A percentile compares a stretch with the other conserved stretches of the same genome.
These are phyloP conservation scores for Medicago truncatula DNA, from an alignment of 306 rosid species.

Conservation along the genomic window DNA sequence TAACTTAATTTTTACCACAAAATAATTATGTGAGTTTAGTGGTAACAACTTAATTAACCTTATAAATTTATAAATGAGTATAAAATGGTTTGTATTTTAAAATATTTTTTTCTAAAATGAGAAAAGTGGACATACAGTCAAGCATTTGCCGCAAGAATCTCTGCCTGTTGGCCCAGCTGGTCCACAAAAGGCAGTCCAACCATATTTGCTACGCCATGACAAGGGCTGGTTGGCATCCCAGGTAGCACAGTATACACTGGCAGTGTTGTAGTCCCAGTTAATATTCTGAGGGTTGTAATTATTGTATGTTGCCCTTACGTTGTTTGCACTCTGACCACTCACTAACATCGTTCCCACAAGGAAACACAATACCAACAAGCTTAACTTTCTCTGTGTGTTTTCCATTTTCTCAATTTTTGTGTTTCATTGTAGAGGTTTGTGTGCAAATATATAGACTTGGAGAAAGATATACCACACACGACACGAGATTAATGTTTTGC, in stretches of 20 bases:
- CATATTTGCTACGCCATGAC: conserved; percentile 2
- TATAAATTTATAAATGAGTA: too few species aligned
- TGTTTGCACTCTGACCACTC: conserved; percentile 44
- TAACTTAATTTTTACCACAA: too few species aligned
- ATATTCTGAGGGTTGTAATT: conserved; percentile 61
- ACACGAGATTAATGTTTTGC: background rate
- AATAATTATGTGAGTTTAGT: too few species aligned
- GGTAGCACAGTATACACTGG: background rate
- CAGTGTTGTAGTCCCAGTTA: conserved; percentile 50
- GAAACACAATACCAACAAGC: conserved; percentile 11
- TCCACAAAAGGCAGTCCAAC: conserved; percentile 22
- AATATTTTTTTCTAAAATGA: too few species aligned
- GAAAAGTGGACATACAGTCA: background rate
- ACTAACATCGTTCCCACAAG: conserved; percentile 7
- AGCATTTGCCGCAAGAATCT: conserved; percentile 7
- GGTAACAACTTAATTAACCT: too few species aligned
- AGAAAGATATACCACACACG: background rate
- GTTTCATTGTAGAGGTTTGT: background rate
- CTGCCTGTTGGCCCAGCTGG: background rate
- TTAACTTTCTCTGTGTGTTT: background rate
- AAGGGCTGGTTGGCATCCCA: background rate
- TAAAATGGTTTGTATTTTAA: too few species aligned
- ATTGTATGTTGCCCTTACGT: conserved; percentile 68
- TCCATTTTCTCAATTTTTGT: conserved; percentile 20
- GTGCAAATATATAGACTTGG: conserved; percentile 6